Conservation (phyloP, 768 basidiomycete genomes). For the Hericium coralloides region DNA sequence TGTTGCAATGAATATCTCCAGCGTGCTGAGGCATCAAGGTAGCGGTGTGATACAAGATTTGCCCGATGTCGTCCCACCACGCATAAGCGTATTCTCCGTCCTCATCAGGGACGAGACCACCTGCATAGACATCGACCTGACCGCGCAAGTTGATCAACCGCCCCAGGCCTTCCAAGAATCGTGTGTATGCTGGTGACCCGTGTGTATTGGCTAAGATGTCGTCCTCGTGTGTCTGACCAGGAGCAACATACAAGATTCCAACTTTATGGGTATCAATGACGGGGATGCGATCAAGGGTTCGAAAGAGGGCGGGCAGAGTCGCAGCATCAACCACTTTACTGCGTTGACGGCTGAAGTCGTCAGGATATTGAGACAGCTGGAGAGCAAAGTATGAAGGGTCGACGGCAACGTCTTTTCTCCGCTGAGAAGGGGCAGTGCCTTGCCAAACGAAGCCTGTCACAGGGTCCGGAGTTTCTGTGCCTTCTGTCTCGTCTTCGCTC, state of each 20-base stretch:
- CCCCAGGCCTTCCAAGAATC: constrained; percentile 87
- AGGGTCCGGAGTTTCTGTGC: constrained; percentile 43
- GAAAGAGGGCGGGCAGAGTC: constrained; percentile 48
- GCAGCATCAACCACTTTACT: constrained; percentile 45
- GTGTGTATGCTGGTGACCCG: constrained; percentile 91
- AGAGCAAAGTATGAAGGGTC: constrained; percentile 82
- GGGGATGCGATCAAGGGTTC: constrained; percentile 71
- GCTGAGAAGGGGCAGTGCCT: constrained; percentile 75
- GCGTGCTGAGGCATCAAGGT: constrained; percentile 89
- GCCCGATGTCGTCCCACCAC: constrained; percentile 98
- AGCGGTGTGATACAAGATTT: constrained; percentile 90
- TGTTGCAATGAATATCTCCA: constrained; percentile 59
- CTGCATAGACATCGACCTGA: constrained; percentile 88
- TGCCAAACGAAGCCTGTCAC: constrained; percentile 88
- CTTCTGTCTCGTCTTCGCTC: constrained; percentile 10
- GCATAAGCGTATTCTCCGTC: constrained; percentile 97
- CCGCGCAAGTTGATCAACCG: constrained; percentile 81
- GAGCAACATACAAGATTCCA: constrained; percentile 92
- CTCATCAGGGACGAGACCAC: constrained; percentile 81
- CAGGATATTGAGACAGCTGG: constrained; percentile 74
- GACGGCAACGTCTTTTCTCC: constrained; percentile 76
- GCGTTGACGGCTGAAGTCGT: constrained; percentile 35
- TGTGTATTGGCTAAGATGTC: constrained; percentile 87
- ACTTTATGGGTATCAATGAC: constrained; percentile 98
- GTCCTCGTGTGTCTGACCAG: constrained; percentile 74